Percentiles rank a stretch among this genome's conserved stretches.
phyloP scores from a whole-genome alignment of 2,329 filamentous ascomycete species.

The Xylariomycetidae sp. region DNA sequence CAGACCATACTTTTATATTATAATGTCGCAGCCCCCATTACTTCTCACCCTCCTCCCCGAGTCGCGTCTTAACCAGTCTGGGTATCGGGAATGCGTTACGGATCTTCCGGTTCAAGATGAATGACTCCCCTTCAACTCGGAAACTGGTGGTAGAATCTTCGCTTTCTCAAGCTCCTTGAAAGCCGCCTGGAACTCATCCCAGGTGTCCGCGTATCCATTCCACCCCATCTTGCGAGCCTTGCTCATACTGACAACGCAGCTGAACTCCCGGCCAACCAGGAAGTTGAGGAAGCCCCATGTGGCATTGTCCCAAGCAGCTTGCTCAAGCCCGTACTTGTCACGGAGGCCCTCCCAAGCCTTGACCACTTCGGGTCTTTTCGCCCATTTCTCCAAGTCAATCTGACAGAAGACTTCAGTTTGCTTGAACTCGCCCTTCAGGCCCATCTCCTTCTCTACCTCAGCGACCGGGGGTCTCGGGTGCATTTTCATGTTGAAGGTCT shows the following conservation, averaged over 20 bases:
- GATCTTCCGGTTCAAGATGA: too few relatives aligned
- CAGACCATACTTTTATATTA: too few relatives aligned
- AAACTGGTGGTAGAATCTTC: slow-evolving; percentile 17
- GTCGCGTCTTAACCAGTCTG: too few relatives aligned
- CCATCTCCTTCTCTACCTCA: slow-evolving; percentile 21
- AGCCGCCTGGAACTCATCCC: slow-evolving; percentile 21
- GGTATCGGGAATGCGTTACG: too few relatives aligned
- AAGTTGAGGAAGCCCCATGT: slow-evolving; percentile 39
- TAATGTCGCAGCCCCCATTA: too few relatives aligned
- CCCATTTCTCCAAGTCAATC: slow-evolving; percentile 37
- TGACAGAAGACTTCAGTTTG: slow-evolving; percentile 30
- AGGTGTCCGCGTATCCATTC: slow-evolving; percentile 32
- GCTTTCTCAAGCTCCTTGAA: slow-evolving; percentile 22
- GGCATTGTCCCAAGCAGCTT: slow-evolving; percentile 33
- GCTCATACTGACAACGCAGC: slow-evolving; percentile 35
- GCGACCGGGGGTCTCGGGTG: slow-evolving; percentile 25
- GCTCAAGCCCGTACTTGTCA: slow-evolving; percentile 31
- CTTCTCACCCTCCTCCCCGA: too few relatives aligned
- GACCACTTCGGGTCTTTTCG: slow-evolving; percentile 31
- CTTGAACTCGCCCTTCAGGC: slow-evolving; percentile 19
- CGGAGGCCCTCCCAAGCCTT: slow-evolving; percentile 34
- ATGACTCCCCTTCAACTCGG: slow-evolving; percentile 4
- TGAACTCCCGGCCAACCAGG: slow-evolving; percentile 36
- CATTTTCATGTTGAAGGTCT: slow-evolving; percentile 13
- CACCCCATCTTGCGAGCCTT: slow-evolving; percentile 40